Conservation (phyloP, 1,284 basidiomycete species). For the Tremellales sp. region DNA sequence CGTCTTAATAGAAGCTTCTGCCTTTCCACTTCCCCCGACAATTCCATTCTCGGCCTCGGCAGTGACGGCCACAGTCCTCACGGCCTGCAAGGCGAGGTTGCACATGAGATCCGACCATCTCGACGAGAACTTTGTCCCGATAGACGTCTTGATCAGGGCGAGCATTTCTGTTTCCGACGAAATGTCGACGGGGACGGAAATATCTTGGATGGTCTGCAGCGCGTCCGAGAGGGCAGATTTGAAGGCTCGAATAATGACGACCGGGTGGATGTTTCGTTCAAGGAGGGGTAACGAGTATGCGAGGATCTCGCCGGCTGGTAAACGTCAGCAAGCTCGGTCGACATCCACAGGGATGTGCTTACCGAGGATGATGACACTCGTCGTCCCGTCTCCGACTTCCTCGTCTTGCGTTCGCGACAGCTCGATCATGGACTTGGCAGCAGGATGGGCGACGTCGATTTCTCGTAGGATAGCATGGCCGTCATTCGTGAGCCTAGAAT, state of each 20-base stretch:
- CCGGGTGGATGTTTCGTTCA: conserved; percentile 94
- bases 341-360: conserved; percentile 25
- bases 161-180: conserved; percentile 89
- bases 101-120: conserved; percentile 99
- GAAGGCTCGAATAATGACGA: conserved; percentile 97
- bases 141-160: conserved; percentile 93
- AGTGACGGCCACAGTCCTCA: conserved; percentile 68
- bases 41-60: conserved; percentile 50
- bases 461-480: conserved; percentile 96
- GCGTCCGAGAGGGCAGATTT: conserved; percentile 92
- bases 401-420: conserved; percentile 94
- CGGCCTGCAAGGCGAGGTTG: conserved; percentile 84
- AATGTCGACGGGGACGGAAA: conserved; percentile 87
- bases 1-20: conserved; percentile 60
- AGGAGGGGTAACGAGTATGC: conserved; percentile 88
- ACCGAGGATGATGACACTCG: conserved; percentile 95
- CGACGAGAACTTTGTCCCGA: conserved; percentile 97
- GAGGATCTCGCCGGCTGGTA: conserved; percentile 91
- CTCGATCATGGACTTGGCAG: conserved; percentile 99
- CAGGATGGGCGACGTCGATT: conserved; percentile 96
- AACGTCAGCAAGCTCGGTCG: conserved; percentile 3
- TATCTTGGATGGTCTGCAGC: conserved; percentile 67
- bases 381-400: conserved; percentile 97
- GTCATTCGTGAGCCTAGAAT: conserved; percentile 82
- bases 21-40: conserved; percentile 49